phyloP scores from a whole-genome alignment of 1,284 basidiomycete genomes.

The Hemileia vastatrix region DNA sequence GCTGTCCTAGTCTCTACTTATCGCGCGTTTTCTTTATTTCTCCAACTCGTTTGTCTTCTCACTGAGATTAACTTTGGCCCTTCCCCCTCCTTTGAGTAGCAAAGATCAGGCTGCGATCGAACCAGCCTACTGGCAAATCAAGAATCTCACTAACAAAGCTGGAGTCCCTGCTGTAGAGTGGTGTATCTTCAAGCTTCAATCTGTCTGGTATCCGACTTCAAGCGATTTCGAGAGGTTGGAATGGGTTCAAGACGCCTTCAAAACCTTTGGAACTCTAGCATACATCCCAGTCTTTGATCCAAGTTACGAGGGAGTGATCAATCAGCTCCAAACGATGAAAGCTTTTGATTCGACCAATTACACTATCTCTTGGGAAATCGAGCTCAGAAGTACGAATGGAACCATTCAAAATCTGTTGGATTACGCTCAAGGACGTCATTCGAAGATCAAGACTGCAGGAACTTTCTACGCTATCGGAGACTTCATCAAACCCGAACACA shows the following conservation, averaged over 20 bases:
- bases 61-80: no score
- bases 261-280: neutral
- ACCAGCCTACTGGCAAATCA: no score
- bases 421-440: neutral
- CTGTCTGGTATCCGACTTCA: no score
- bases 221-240: no score
- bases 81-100: no score
- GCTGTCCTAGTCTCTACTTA: neutral
- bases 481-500: neutral
- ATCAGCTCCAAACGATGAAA: neutral
- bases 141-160: no score
- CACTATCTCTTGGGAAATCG: neutral
- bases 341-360: neutral
- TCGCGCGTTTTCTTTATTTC: no score
- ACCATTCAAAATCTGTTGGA: neutral
- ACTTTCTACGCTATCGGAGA: neutral
- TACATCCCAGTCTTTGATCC: neutral
- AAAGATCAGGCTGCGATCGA: no score
- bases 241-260: no score
- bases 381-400: neutral
- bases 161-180: no score
- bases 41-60: neutral
- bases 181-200: no score
- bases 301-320: neutral
- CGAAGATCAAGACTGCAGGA: neutral